Conservation (phyloP, 495 filamentous ascomycete species). For the Daldinia concentrica region DNA sequence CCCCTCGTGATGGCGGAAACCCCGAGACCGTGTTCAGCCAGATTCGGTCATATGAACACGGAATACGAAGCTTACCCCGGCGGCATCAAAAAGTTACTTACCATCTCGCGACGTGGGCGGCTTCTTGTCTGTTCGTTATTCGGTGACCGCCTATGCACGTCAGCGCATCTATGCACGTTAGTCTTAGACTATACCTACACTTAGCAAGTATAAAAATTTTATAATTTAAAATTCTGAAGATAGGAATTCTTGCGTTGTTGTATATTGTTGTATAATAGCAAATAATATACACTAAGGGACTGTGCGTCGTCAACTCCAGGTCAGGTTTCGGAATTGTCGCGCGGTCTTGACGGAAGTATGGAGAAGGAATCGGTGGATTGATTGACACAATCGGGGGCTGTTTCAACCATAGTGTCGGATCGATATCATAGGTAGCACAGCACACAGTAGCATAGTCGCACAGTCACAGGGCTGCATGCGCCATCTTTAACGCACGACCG, state of each 20-base stretch:
- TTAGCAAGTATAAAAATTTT: not conserved
- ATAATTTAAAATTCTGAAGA: not conserved
- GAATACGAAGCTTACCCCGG: constrained; percentile 31
- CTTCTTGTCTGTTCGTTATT: not conserved
- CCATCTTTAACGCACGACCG: constrained; percentile 26
- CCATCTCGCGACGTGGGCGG: constrained; percentile 23
- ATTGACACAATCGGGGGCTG: constrained; percentile 29
- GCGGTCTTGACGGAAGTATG: constrained; percentile 15
- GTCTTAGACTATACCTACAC: not conserved
- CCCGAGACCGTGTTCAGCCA: constrained; percentile 14
- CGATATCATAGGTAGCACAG: constrained; percentile 11
- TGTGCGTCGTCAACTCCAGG: constrained; percentile 2
- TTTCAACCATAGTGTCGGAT: constrained; percentile 30
- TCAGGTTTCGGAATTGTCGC: constrained; percentile 21
- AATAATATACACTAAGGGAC: not conserved
- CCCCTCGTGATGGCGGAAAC: constrained; percentile 5
- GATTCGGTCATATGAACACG: constrained; percentile 27
- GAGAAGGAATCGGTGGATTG: constrained; percentile 23
- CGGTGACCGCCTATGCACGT: not conserved
- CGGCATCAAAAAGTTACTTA: constrained; percentile 10
- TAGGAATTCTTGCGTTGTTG: not conserved
- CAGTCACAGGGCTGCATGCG: constrained; percentile 10
- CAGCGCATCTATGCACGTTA: not conserved
- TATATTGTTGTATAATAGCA: not conserved
- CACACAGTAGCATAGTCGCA: no score